Conservation (phyloP, 2,329 filamentous ascomycete species). For the Epichloe festucae region DNA sequence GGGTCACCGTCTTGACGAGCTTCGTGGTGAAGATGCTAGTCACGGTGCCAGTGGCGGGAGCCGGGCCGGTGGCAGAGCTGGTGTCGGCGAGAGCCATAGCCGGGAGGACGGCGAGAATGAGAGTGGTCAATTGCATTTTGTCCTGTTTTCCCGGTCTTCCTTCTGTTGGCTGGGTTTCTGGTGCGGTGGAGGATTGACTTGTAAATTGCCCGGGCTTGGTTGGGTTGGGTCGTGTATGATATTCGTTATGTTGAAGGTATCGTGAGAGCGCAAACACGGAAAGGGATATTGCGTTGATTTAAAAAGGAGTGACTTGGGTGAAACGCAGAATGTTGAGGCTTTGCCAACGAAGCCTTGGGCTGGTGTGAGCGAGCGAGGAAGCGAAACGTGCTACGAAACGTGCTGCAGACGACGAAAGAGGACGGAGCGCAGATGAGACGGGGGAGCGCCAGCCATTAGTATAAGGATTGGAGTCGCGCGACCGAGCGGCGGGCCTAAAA, state of each 20-base stretch:
- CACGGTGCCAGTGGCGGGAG: constrained; percentile 29
- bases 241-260: neutral
- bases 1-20: constrained; percentile 38
- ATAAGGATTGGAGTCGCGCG: neutral
- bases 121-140: constrained; percentile 20
- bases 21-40: constrained; percentile 38
- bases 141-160: neutral
- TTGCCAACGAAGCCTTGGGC: constrained; percentile 41
- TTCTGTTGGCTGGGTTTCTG: too few species aligned
- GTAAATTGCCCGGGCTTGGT: too few species aligned
- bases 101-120: constrained; percentile 39
- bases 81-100: constrained; percentile 36
- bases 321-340: constrained; percentile 26
- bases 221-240: too few species aligned
- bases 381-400: constrained; percentile 10
- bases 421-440: neutral
- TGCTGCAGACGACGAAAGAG: constrained; percentile 10
- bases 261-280: neutral
- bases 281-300: neutral
- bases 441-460: neutral
- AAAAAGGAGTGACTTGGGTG: constrained; percentile 8
- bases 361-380: constrained; percentile 12
- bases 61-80: constrained; percentile 3
- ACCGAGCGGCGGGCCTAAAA: neutral
- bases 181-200: too few species aligned